Percentiles rank a stretch among this genome's conserved stretches.
These are phyloP conservation scores for Eucalyptus polybractea DNA, from an alignment of 345 rosid genomes.

Conservation along the genomic window DNA sequence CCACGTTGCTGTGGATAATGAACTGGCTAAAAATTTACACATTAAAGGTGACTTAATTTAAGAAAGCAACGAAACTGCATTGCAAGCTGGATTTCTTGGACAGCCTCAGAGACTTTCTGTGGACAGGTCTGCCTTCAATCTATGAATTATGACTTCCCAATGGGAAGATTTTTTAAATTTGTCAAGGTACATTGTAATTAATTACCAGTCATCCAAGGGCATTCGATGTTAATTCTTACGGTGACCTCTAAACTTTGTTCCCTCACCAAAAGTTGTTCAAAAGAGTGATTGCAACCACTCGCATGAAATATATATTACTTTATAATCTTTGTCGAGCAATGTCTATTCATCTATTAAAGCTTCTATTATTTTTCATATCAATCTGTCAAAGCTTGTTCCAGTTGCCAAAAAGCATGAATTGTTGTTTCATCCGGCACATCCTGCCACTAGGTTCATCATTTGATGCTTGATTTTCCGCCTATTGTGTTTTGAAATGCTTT, in stretches of 20 bases:
- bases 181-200: neutral
- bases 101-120: neutral
- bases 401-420: neutral
- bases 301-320: neutral
- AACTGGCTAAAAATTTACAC: neutral
- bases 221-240: neutral
- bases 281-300: neutral
- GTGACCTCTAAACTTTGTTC: neutral
- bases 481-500: neutral
- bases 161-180: neutral
- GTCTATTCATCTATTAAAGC: neutral
- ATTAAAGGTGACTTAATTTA: neutral
- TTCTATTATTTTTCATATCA: neutral
- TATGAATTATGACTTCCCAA: neutral
- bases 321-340: neutral
- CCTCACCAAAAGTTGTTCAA: neutral
- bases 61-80: neutral
- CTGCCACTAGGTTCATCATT: neutral
- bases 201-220: neutral
- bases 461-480: neutral
- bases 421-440: neutral
- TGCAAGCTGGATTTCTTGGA: neutral
- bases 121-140: neutral
- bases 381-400: neutral
- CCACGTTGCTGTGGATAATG: neutral